These are phyloP conservation scores for Cystobasidium ongulense DNA, from an alignment of 768 basidiomycete genomes.

Conservation along the genomic window DNA sequence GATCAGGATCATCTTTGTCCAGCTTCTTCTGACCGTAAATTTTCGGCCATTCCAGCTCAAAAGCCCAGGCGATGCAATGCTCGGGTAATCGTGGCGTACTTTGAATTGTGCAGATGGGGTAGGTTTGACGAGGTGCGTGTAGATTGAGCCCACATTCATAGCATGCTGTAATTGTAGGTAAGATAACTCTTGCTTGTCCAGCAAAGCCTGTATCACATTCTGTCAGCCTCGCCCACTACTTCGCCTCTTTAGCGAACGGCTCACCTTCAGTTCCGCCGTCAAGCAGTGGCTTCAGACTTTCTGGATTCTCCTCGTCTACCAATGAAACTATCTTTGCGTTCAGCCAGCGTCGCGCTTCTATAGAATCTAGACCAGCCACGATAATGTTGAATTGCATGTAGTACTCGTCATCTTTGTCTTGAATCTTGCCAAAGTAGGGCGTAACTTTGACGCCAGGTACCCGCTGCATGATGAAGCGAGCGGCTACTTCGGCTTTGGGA, in stretches of 20 bases:
- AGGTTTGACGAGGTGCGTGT: conserved; percentile 92
- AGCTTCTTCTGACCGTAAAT: conserved; percentile 87
- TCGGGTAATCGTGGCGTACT: conserved; percentile 96
- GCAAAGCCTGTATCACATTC: conserved; percentile 67
- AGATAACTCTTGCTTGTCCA: conserved; percentile 92
- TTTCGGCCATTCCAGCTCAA: conserved; percentile 95
- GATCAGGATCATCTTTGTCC: conserved; percentile 94
- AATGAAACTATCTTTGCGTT: conserved; percentile 93
- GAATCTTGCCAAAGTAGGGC: conserved; percentile 94
- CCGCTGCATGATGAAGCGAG: conserved; percentile 92
- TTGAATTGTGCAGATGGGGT: conserved; percentile 97
- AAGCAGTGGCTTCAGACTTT: conserved; percentile 90
- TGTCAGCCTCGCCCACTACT: not conserved
- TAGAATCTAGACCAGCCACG: conserved; percentile 93
- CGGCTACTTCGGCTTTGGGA: conserved; percentile 86
- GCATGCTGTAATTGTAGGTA: conserved; percentile 89
- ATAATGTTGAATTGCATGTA: conserved; percentile 95
- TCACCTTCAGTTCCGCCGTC: conserved; percentile 97
- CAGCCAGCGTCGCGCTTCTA: conserved; percentile 96
- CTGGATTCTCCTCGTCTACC: conserved; percentile 84
- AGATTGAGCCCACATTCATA: conserved; percentile 98
- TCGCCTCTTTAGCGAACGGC: conserved; percentile 2
- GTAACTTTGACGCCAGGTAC: conserved; percentile 95
- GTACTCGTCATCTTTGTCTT: conserved; percentile 90
- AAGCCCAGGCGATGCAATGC: conserved; percentile 99